phyloP scores from a whole-genome alignment of 2,329 filamentous ascomycete species.

The Diaporthe capsici region DNA sequence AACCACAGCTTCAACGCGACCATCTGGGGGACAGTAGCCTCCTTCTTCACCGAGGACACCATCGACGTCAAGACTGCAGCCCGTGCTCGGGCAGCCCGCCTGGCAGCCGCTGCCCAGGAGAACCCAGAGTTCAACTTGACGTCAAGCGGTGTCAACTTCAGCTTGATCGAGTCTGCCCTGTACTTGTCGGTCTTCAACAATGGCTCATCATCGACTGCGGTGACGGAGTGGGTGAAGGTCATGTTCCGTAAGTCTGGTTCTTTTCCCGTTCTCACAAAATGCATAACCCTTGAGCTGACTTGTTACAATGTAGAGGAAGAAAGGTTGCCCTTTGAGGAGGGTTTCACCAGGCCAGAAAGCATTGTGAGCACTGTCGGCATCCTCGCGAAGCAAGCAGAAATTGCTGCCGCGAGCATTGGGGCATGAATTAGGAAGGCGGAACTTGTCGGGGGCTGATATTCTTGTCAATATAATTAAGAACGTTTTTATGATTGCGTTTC shows the following conservation, averaged over 20 bases:
- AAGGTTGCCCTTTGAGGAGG: constrained; percentile 8
- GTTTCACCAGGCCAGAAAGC: not conserved
- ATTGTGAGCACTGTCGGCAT: constrained; percentile 11
- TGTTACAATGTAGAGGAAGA: not conserved
- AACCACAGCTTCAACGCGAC: constrained; percentile 49
- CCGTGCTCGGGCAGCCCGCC: constrained; percentile 46
- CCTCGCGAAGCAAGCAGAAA: constrained; percentile 4
- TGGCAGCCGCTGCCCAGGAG: constrained; percentile 44
- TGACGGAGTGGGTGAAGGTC: constrained; percentile 43
- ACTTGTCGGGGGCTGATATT: not conserved
- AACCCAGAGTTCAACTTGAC: constrained; percentile 48
- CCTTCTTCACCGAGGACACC: constrained; percentile 43
- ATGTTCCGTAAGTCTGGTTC: constrained; percentile 43
- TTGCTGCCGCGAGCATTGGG: constrained; percentile 12
- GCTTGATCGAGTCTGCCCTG: constrained; percentile 43
- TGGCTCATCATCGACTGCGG: constrained; percentile 42
- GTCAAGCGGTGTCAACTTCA: constrained; percentile 40
- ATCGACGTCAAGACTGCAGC: constrained; percentile 50
- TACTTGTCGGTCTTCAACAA: constrained; percentile 45
- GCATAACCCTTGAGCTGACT: not conserved
- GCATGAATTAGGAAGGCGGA: not conserved
- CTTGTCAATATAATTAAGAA: not conserved
- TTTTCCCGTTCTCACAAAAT: not conserved
- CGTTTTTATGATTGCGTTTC: not conserved
- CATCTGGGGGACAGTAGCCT: constrained; percentile 46